Evolutionary conservation across 768 basidiomycete genomes (phyloP).

Genomic region (Auricularia cornea): DNA sequence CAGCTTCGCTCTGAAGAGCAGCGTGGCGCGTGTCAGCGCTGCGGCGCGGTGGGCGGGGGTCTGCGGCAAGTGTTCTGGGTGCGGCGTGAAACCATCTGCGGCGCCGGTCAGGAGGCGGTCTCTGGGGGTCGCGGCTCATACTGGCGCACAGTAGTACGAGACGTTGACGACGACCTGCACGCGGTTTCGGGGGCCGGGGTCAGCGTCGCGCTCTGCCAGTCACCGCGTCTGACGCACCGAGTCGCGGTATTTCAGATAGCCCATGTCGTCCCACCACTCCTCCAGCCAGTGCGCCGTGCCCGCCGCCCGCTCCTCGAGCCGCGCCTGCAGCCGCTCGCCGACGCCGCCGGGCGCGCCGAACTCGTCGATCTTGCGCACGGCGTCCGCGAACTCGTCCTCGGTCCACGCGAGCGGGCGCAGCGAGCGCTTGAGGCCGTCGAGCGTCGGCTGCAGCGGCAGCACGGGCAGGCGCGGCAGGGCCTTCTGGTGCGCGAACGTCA

Average conservation of each 20-base stretch:
- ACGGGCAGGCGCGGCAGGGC: conserved; percentile 69
- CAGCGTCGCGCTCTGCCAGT: background rate
- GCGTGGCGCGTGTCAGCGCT: conserved; percentile 55
- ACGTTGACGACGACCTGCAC: conserved; percentile 75
- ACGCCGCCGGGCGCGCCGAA: conserved; percentile 42
- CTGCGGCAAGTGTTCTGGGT: conserved; percentile 52
- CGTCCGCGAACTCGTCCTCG: conserved; percentile 45
- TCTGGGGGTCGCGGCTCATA: too few species aligned
- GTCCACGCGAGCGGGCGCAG: conserved; percentile 67
- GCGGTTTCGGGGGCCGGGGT: too few species aligned
- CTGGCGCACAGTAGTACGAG: conserved; percentile 87
- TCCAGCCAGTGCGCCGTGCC: conserved; percentile 72
- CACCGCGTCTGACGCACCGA: conserved; percentile 40
- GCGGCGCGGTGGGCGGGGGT: conserved; percentile 61
- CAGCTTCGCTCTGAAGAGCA: conserved; percentile 64
- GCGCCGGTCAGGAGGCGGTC: background rate
- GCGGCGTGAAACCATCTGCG: conserved; percentile 67
- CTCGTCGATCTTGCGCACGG: conserved; percentile 55
- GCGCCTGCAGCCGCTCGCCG: conserved; percentile 42
- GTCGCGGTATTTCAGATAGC: conserved; percentile 79
- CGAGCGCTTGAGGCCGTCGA: conserved; percentile 59
- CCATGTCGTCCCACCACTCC: conserved; percentile 89
- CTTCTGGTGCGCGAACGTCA: conserved; percentile 59
- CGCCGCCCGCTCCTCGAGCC: conserved; percentile 45
- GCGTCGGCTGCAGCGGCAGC: conserved; percentile 54